Evolutionary conservation across 2,329 filamentous ascomycete genomes (phyloP).

Genomic region (Blastomyces gilchristii): DNA sequence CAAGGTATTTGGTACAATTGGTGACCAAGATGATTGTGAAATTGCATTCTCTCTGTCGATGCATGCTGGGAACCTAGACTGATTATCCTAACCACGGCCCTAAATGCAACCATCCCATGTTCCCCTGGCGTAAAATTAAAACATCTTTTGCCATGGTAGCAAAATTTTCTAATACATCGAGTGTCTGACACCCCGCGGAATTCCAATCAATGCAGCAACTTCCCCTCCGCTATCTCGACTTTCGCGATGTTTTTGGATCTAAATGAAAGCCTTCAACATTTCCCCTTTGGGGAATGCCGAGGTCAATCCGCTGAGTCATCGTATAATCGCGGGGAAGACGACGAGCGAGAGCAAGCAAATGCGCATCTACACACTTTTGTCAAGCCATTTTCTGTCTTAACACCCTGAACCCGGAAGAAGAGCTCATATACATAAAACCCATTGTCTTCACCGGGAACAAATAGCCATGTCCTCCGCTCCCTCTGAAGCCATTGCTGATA

Average conservation of each 20-base stretch:
- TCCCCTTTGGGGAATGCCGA: not conserved
- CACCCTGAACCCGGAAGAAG: not conserved
- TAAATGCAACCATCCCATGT: not conserved
- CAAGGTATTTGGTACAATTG: conserved; percentile 6
- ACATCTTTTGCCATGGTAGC: not conserved
- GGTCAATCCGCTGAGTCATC: not conserved
- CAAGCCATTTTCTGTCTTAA: not conserved
- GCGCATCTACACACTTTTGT: not conserved
- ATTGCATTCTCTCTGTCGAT: not conserved
- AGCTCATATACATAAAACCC: not conserved
- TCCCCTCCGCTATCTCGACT: too few species aligned
- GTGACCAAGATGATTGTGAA: conserved; percentile 7
- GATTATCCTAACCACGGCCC: not conserved
- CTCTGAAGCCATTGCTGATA: conserved; percentile 6
- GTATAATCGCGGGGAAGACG: not conserved
- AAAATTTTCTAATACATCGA: too few species aligned
- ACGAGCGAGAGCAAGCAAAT: too few species aligned
- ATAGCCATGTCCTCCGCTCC: conserved; percentile 7
- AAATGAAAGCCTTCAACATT: too few species aligned
- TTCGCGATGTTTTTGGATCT: too few species aligned
- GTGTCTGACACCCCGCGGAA: too few species aligned
- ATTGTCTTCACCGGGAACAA: not conserved
- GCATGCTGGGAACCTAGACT: not conserved
- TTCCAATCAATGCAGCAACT: too few species aligned
- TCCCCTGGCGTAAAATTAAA: not conserved